phyloP scores from a whole-genome alignment of 257 asterid species.

The Ballota nigra region DNA sequence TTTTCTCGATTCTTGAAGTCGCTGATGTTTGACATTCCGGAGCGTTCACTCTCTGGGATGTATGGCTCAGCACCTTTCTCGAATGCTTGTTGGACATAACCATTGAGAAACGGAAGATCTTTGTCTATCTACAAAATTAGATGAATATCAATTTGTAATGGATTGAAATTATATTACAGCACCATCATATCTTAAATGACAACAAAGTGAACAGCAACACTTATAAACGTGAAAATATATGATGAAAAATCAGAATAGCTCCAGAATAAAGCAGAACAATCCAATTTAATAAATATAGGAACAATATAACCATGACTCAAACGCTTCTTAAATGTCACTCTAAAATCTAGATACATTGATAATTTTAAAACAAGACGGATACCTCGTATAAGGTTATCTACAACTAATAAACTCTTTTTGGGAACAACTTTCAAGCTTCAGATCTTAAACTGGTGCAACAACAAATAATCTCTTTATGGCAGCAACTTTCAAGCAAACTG shows the following conservation, averaged over 20 bases:
- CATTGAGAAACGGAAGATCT: conserved; percentile 49
- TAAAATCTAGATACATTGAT: neutral
- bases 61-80: conserved; percentile 76
- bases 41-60: conserved; percentile 52
- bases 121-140: conserved; percentile 52
- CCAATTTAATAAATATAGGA: neutral
- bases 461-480: neutral
- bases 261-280: neutral
- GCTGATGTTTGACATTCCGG: conserved; percentile 40
- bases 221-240: neutral
- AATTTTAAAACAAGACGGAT: neutral
- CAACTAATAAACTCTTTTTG: neutral
- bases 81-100: conserved; percentile 52
- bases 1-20: conserved; percentile 47
- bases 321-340: neutral
- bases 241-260: neutral
- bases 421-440: neutral
- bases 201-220: neutral
- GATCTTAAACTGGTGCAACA: neutral
- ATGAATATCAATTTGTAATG: neutral
- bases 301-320: neutral
- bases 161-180: neutral
- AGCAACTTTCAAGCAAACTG: neutral
- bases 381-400: neutral
- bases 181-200: neutral